Conservation (phyloP, 495 filamentous ascomycete genomes). For the Opeltia flavorubescens region DNA sequence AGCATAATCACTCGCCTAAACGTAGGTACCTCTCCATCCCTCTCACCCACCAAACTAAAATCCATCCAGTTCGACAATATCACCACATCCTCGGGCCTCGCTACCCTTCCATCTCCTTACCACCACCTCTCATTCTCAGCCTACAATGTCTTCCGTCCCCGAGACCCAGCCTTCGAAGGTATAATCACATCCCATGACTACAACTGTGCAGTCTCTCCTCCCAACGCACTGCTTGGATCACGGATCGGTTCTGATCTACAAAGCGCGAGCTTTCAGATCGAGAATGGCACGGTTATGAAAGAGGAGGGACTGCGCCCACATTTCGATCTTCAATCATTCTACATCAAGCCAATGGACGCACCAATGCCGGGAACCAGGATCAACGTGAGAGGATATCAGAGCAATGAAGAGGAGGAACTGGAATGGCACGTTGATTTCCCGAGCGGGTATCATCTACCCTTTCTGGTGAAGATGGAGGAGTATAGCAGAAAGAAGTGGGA, state of each 20-base stretch:
- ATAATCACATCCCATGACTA: constrained; percentile 7
- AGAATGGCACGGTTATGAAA: constrained; percentile 1
- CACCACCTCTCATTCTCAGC: constrained; percentile 7
- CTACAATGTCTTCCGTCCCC: constrained; percentile 9
- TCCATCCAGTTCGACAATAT: constrained; percentile 15
- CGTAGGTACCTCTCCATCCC: not conserved
- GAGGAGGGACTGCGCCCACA: not conserved
- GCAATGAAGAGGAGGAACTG: not conserved
- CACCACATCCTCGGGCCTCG: constrained; percentile 7
- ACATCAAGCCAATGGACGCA: constrained; percentile 19
- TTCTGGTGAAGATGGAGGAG: constrained; percentile 16
- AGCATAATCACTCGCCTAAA: not conserved
- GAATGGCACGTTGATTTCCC: constrained; percentile 11
- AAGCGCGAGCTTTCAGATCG: constrained; percentile 11
- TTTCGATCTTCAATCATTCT: constrained; percentile 15
- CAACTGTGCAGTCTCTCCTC: constrained; percentile 17
- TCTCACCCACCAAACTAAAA: not conserved
- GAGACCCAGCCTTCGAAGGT: constrained; percentile 1
- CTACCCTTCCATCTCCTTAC: constrained; percentile 10
- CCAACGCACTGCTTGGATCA: constrained; percentile 22
- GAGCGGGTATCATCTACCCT: constrained; percentile 5
- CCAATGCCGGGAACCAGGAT: constrained; percentile 14
- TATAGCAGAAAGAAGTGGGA: constrained; percentile 17
- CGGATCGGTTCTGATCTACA: constrained; percentile 7
- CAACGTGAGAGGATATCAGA: constrained; percentile 11